Evolutionary conservation across 352 stramenopile genomes (phyloP).

Genomic region (Phytopythium ostracodes): DNA sequence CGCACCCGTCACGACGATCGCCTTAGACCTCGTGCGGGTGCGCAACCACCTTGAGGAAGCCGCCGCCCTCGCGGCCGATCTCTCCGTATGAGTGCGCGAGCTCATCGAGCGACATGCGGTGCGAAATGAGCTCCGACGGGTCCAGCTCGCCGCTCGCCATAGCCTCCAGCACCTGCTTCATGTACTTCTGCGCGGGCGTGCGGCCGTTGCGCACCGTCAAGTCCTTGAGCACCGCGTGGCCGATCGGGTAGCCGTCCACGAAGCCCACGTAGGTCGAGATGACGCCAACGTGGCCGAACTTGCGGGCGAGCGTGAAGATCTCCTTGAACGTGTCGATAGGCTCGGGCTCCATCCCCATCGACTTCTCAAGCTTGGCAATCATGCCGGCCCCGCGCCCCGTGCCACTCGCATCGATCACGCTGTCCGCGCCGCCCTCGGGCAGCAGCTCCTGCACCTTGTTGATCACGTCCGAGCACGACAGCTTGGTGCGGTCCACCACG

Average conservation of each 20-base stretch:
- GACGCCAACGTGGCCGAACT: slow-evolving; percentile 51
- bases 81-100: slow-evolving; percentile 45
- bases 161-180: slow-evolving; percentile 44
- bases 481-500: slow-evolving; percentile 47
- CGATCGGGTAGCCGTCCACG: slow-evolving; percentile 44
- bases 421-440: slow-evolving; percentile 44
- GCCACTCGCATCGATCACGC: slow-evolving; percentile 51
- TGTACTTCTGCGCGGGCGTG: slow-evolving; percentile 52
- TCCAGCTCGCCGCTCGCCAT: slow-evolving; percentile 56
- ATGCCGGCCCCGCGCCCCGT: slow-evolving; percentile 27
- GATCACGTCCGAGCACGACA: slow-evolving; percentile 44
- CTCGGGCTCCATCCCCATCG: slow-evolving; percentile 44
- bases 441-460: slow-evolving; percentile 47
- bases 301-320: slow-evolving; percentile 48
- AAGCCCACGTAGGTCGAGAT: slow-evolving; percentile 50
- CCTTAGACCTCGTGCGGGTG: slow-evolving; percentile 29
- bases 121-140: slow-evolving; percentile 46
- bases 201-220: slow-evolving; percentile 49
- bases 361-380: slow-evolving; percentile 40
- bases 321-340: slow-evolving; percentile 57
- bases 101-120: slow-evolving; percentile 51
- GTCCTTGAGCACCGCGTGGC: slow-evolving; percentile 58
- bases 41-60: slow-evolving; percentile 60
- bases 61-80: slow-evolving; percentile 53
- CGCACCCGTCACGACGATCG: not conserved